Base-by-base conservation (phyloP, 2,329 filamentous ascomycete species). In the Magnaporthiopsis rhizophila region DNA sequence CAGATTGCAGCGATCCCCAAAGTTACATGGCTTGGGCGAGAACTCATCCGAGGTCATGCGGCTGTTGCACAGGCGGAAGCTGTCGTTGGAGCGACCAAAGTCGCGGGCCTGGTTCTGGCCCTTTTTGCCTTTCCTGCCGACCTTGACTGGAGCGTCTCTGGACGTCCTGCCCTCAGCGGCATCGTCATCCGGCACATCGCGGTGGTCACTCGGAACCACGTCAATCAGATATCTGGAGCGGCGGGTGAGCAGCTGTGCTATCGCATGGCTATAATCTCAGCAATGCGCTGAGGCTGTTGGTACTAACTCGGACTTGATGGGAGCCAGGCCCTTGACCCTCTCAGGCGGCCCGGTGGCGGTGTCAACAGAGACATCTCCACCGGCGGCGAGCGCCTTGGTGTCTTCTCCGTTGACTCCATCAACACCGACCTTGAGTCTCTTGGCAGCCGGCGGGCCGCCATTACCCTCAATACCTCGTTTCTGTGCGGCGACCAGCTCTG, bases 41-140 rank as follows among this genome's bases (percentile, higher is more conserved):
- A 97, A 96, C 73, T 98, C 94, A 53, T 89, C 81, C 67, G 80
- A 83, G 71, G 86, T 83, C 24, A 85, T 85, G 66, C 90, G 83
- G 63, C 88, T 92, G 70, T 87, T 86, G 77, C 94, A 98, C 11
- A 98, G 83, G 57, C 85, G 85, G 64, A 93, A 82, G 36, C 85
- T 84, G 73, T 98, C 94, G 66, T 86, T 84, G 58, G 91, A 95
- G 67, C 82, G 86, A 62, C 92, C 92, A 74, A 95, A 97, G 58
- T 84, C 85, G 65, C 94, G 89, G 69, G 86, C 86, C 68, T 88
- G 92, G 76, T 98, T 97, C 76, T 97, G 92, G 45, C 91, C 90
- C 59, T 72, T 74, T 61, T 72, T 77, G 38, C 70, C 74, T 69
- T 73, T 74, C 67, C 74, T 75, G 60, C 65, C 68, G 30, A 68